A percentile compares a stretch with the other conserved stretches of the same genome.
These are phyloP conservation scores for Kalmusia sp. DNA, from an alignment of 2,329 filamentous ascomycete genomes.

Conservation along the genomic window DNA sequence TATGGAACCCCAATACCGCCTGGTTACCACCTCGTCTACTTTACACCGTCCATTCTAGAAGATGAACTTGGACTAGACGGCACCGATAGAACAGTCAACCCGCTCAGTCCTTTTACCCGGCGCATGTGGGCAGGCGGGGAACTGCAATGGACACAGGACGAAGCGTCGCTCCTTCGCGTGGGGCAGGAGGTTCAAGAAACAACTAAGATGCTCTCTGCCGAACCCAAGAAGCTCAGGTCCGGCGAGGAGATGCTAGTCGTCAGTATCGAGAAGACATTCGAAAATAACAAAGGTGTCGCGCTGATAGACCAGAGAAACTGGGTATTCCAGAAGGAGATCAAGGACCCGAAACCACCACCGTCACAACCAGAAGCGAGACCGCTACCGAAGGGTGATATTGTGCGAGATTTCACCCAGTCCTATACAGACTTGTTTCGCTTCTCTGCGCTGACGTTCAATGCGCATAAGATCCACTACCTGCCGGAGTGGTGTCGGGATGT, in stretches of 20 bases:
- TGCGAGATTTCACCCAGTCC: conserved; percentile 69
- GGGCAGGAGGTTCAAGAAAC: conserved; percentile 51
- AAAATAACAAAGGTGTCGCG: conserved; percentile 39
- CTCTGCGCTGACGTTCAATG: conserved; percentile 90
- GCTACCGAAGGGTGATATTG: conserved; percentile 23
- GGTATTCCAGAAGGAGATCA: conserved; percentile 54
- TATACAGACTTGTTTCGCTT: conserved; percentile 83
- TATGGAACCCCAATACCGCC: conserved; percentile 59
- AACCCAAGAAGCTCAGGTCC: conserved; percentile 57
- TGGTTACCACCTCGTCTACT: conserved; percentile 88
- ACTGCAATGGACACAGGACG: conserved; percentile 61
- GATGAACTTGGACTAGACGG: conserved; percentile 77
- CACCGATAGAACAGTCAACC: conserved; percentile 80
- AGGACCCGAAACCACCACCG: conserved; percentile 43
- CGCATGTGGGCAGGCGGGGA: conserved; percentile 93
- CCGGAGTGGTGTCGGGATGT: conserved; percentile 70
- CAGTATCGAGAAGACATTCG: conserved; percentile 62
- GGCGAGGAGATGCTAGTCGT: conserved; percentile 66
- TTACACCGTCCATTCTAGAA: conserved; percentile 73
- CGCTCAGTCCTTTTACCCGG: conserved; percentile 72
- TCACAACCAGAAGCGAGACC: conserved; percentile 25
- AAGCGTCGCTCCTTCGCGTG: conserved; percentile 27
- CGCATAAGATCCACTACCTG: conserved; percentile 89
- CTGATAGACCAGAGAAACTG: conserved; percentile 45
- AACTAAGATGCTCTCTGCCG: conserved; percentile 53